These are phyloP conservation scores for Rhizopogon vinicolor DNA, from an alignment of 768 basidiomycete species.

Conservation along the genomic window DNA sequence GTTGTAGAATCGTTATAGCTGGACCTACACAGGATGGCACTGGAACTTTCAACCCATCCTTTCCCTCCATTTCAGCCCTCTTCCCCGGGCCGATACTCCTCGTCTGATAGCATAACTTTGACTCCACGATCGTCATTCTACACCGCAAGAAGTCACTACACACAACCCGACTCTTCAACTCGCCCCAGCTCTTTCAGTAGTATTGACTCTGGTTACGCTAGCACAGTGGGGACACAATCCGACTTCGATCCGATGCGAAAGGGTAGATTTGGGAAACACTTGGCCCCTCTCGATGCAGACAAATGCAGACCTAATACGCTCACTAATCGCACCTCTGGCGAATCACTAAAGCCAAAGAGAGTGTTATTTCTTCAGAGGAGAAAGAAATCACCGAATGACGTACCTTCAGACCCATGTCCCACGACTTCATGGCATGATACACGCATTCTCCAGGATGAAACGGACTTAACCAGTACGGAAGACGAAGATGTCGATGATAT, in stretches of 20 bases:
- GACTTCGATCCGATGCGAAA: constrained; percentile 6
- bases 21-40: constrained; percentile 13
- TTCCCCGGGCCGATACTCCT: constrained; percentile 11
- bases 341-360: constrained; percentile 17
- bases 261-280: not conserved
- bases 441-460: not conserved
- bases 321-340: constrained; percentile 3
- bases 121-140: constrained; percentile 19
- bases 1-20: constrained; percentile 8
- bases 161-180: not conserved
- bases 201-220: constrained; percentile 26
- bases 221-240: constrained; percentile 18
- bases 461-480: not conserved
- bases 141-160: not conserved
- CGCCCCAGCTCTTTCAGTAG: constrained; percentile 19
- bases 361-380: constrained; percentile 14
- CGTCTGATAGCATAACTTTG: constrained; percentile 8
- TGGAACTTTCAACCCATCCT: constrained; percentile 4
- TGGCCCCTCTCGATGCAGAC: constrained; percentile 6
- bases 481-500: not conserved
- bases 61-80: constrained; percentile 9
- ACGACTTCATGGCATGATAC: not conserved
- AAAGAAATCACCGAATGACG: constrained; percentile 14
- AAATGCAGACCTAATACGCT: constrained; percentile 7
- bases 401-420: constrained; percentile 1